A percentile compares a stretch with the other conserved stretches of the same genome.
Evolutionary conservation across 2,329 filamentous ascomycete genomes (phyloP).

Genomic region (Phyllosticta capitalensis): DNA sequence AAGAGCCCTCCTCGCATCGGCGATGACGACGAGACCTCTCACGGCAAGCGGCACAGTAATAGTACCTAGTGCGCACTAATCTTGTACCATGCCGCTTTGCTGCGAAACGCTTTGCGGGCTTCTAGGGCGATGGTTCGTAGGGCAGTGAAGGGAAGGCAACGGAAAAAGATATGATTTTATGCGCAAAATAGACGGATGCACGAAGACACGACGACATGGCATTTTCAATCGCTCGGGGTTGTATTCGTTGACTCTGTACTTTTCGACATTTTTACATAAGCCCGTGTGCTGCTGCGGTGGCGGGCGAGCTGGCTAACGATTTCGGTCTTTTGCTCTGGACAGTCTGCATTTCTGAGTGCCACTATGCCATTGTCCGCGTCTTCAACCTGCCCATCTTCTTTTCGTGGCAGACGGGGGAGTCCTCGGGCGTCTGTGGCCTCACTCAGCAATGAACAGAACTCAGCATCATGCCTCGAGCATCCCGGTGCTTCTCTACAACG

Average conservation of each 20-base stretch:
- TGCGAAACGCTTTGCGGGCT: background rate
- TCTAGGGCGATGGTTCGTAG: too few relatives aligned
- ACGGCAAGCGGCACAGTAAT: background rate
- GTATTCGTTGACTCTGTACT: background rate
- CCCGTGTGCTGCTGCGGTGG: background rate
- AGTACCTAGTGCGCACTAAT: background rate
- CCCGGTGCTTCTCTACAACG: too few relatives aligned
- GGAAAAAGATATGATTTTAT: background rate
- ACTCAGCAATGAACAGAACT: too few relatives aligned
- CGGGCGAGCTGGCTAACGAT: background rate
- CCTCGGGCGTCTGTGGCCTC: too few relatives aligned
- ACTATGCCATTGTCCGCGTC: too few relatives aligned
- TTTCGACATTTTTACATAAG: background rate
- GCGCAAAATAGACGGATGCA: background rate
- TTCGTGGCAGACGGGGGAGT: too few relatives aligned
- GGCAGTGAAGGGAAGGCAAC: background rate
- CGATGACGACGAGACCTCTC: constrained; percentile 13
- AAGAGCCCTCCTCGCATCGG: constrained; percentile 31
- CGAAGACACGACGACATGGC: background rate
- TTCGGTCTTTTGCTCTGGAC: background rate
- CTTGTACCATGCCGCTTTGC: too few relatives aligned
- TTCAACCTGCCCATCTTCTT: too few relatives aligned
- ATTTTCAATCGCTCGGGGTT: background rate
- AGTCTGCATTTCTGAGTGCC: background rate
- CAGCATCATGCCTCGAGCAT: too few relatives aligned